Conservation (phyloP, 106 monocot species). For the Acanthochlamys bracteata region DNA sequence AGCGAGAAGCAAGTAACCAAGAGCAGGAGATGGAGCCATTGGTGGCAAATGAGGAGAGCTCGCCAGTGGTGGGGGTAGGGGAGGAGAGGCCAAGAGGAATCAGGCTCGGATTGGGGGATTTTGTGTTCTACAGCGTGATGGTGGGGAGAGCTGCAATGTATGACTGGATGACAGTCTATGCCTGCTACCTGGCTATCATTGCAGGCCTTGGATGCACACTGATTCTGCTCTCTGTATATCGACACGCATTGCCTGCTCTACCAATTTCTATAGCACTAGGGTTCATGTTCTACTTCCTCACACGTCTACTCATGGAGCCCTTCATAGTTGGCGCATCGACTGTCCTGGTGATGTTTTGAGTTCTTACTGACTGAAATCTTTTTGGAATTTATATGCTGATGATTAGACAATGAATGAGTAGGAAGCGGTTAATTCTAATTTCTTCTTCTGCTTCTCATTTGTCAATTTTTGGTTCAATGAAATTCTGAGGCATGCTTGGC, state of each 20-base stretch:
- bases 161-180: slow-evolving; percentile 93
- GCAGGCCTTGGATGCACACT: slow-evolving; percentile 87
- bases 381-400: no score
- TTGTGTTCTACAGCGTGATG: slow-evolving; percentile 90
- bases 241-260: slow-evolving; percentile 72
- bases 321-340: slow-evolving; percentile 85
- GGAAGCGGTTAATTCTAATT: no score
- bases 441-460: no score
- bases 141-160: slow-evolving; percentile 96
- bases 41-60: neutral
- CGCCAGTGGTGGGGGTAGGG: slow-evolving; percentile 7
- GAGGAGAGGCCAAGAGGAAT: slow-evolving; percentile 62
- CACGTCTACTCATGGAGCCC: slow-evolving; percentile 80
- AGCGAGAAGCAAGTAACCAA: neutral
- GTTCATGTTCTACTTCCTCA: slow-evolving; percentile 80
- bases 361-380: neutral
- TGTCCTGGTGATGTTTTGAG: slow-evolving; percentile 93
- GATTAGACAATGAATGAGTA: no score
- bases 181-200: slow-evolving; percentile 80
- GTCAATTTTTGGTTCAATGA: no score
- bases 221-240: slow-evolving; percentile 58
- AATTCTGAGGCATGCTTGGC: no score
- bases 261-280: slow-evolving; percentile 88
- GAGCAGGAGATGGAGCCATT: slow-evolving; percentile 31
- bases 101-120: slow-evolving; percentile 49